Evolutionary conservation across 2,329 filamentous ascomycete species (phyloP).

Genomic region (Ceratocystis destructans): DNA sequence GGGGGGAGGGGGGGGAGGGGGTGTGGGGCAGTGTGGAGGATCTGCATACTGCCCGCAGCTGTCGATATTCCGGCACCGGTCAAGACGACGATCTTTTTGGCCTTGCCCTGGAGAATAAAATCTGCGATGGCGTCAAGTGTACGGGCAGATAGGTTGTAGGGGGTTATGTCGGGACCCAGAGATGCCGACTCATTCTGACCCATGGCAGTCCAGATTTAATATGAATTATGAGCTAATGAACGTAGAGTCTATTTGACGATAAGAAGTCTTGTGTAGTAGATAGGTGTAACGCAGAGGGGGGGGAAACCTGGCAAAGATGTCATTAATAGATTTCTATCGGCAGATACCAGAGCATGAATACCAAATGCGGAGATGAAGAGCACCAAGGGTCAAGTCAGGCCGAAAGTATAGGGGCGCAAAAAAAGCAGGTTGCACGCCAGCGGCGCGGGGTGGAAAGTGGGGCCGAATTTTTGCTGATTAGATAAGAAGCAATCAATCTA

Average conservation of each 20-base stretch:
- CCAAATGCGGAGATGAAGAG: not conserved
- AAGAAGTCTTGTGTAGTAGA: no score
- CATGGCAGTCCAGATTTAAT: conserved; percentile 41
- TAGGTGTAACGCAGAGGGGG: no score
- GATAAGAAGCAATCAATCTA: not conserved
- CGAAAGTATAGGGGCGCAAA: not conserved
- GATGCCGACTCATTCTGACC: conserved; percentile 66
- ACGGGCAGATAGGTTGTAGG: conserved; percentile 53
- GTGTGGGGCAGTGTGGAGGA: no score
- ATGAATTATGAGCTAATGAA: not conserved
- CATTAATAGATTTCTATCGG: no score
- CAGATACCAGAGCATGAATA: no score
- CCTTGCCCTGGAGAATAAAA: conserved; percentile 57
- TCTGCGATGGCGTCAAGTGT: conserved; percentile 63
- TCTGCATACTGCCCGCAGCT: conserved; percentile 44
- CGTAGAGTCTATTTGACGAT: no score
- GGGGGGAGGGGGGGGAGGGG: no score
- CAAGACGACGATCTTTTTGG: conserved; percentile 67
- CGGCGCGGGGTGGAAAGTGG: not conserved
- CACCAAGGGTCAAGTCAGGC: not conserved
- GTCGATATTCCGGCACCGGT: conserved; percentile 83
- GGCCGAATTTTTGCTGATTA: conserved; percentile 7
- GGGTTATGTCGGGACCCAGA: conserved; percentile 46
- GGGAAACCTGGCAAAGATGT: no score
- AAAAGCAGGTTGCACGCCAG: not conserved